These are phyloP conservation scores for Xylariales sp. DNA, from an alignment of 2,329 filamentous ascomycete species.

Conservation along the genomic window DNA sequence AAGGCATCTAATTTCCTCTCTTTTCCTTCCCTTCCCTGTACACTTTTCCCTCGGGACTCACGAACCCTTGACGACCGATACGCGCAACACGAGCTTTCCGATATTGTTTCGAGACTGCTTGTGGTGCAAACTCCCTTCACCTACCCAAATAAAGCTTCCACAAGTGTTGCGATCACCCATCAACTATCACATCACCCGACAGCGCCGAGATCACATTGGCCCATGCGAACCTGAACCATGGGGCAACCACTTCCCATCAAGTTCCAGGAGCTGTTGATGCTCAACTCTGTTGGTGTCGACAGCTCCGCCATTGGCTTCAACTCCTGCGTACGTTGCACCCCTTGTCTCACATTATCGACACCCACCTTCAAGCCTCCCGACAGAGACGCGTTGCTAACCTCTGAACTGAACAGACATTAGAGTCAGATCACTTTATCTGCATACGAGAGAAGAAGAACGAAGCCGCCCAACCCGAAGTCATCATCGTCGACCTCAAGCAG, in stretches of 20 bases:
- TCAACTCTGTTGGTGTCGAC: constrained; percentile 44
- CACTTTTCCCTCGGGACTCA: constrained; percentile 5
- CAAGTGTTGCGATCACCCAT: neutral
- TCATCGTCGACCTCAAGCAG: constrained; percentile 97
- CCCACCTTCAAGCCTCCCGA: no score
- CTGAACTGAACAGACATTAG: constrained; percentile 84
- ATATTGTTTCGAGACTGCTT: no score
- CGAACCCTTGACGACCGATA: constrained; percentile 3
- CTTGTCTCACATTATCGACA: constrained; percentile 13
- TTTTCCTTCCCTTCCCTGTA: constrained; percentile 5
- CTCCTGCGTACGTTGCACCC: constrained; percentile 63
- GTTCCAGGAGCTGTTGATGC: constrained; percentile 85
- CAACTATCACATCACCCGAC: neutral
- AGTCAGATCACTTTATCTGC: constrained; percentile 95
- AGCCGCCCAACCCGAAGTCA: constrained; percentile 81
- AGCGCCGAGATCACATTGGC: neutral
- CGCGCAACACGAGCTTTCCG: neutral
- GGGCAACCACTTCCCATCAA: constrained; percentile 75
- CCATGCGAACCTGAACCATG: constrained; percentile 38
- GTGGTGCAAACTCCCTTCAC: constrained; percentile 1
- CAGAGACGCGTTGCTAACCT: no score
- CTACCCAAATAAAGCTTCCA: no score
- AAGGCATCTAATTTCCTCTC: constrained; percentile 6
- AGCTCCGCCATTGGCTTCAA: constrained; percentile 69
- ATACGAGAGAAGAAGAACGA: constrained; percentile 91